These are phyloP conservation scores for Irpex sp. DNA, from an alignment of 1,284 basidiomycete genomes.

Conservation along the genomic window DNA sequence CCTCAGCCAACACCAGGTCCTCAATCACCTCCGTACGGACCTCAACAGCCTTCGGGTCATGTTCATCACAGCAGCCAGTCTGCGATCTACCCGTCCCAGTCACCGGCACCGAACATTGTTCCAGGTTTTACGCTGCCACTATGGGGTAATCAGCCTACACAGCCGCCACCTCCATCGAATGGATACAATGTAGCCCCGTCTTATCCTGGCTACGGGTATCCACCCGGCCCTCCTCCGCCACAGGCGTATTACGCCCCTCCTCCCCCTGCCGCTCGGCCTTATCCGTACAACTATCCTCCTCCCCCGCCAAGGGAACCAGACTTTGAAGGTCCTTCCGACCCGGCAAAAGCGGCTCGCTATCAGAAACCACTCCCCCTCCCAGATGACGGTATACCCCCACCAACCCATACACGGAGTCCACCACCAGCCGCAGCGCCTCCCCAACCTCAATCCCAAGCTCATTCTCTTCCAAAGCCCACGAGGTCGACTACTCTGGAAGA, in stretches of 20 bases:
- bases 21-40: background rate
- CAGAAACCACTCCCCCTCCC: constrained; percentile 14
- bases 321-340: constrained; percentile 4
- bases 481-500: constrained; percentile 14
- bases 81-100: background rate
- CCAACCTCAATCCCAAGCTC: background rate
- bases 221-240: constrained; percentile 5
- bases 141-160: background rate
- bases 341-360: constrained; percentile 7
- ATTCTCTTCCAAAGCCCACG: constrained; percentile 2
- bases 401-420: constrained; percentile 6
- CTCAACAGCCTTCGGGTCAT: background rate
- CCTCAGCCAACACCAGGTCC: background rate
- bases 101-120: background rate
- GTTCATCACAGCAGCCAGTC: background rate
- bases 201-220: background rate
- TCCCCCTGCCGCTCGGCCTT: constrained; percentile 7
- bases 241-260: constrained; percentile 1
- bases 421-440: constrained; percentile 7
- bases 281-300: constrained; percentile 15
- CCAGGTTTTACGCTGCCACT: constrained; percentile 9
- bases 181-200: background rate
- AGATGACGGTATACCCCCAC: constrained; percentile 9
- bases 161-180: background rate
- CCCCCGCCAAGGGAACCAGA: constrained; percentile 12